A percentile compares a stretch with the other conserved stretches of the same genome.
These are phyloP conservation scores for Sequoiadendron giganteum DNA, from an alignment of 75 land plant species.

Conservation along the genomic window DNA sequence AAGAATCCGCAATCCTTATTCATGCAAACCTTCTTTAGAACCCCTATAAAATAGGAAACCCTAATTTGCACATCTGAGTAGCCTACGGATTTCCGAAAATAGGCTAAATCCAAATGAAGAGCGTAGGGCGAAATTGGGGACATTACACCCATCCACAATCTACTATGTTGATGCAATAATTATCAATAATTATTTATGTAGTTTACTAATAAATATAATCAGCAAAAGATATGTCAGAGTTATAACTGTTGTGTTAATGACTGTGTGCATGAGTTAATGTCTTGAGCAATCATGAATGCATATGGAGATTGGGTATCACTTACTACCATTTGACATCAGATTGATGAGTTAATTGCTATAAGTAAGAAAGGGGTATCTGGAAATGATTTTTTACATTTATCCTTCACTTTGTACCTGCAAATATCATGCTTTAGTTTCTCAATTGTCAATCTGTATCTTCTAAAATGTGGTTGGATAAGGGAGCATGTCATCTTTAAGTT, in stretches of 20 bases:
- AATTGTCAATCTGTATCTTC: background rate
- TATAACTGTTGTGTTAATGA: background rate
- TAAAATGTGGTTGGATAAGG: background rate
- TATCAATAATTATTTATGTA: background rate
- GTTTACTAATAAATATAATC: background rate
- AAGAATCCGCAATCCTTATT: too few relatives aligned
- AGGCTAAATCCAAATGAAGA: too few relatives aligned
- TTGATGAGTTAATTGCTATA: background rate
- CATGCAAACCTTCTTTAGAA: too few relatives aligned
- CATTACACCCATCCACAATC: too few relatives aligned
- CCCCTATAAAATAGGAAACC: too few relatives aligned
- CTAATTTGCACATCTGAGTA: too few relatives aligned
- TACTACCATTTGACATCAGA: background rate
- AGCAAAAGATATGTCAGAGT: background rate
- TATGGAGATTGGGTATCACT: background rate
- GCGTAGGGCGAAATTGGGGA: too few relatives aligned
- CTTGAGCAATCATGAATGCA: background rate
- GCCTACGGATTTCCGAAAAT: too few relatives aligned
- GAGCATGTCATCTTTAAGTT: background rate
- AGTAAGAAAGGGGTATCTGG: background rate
- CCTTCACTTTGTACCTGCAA: background rate
- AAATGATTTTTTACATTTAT: background rate
- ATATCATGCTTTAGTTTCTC: background rate
- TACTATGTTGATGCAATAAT: background rate
- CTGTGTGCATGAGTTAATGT: background rate